phyloP scores from a whole-genome alignment of 805 yeast genomes.

The Candida michaelii region DNA sequence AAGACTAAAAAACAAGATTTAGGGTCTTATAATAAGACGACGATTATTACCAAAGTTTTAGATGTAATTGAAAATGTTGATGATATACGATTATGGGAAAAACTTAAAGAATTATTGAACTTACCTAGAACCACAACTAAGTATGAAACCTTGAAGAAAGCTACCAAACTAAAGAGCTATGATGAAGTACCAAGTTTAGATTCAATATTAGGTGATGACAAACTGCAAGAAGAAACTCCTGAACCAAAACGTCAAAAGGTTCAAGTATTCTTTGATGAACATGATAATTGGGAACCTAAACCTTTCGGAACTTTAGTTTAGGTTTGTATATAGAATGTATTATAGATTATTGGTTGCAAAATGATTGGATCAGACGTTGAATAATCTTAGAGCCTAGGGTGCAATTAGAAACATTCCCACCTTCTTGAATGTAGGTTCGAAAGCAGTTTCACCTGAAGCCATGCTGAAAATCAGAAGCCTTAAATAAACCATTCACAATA shows the following conservation, averaged over 20 bases:
- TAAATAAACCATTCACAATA: too few relatives aligned
- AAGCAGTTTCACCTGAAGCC: too few relatives aligned
- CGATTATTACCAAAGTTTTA: neutral
- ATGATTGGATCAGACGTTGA: too few relatives aligned
- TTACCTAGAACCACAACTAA: neutral
- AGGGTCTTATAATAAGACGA: neutral
- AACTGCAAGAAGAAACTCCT: neutral
- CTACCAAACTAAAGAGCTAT: conserved; percentile 5
- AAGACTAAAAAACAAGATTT: neutral
- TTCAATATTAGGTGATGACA: conserved; percentile 3
- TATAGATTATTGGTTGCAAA: too few relatives aligned
- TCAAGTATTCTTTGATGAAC: conserved; percentile 9
- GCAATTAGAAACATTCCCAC: too few relatives aligned
- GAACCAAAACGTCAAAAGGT: conserved; percentile 5
- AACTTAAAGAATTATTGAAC: neutral
- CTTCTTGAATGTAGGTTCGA: too few relatives aligned
- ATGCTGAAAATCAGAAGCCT: too few relatives aligned
- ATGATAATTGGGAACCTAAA: conserved; percentile 12
- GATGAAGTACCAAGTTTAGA: conserved; percentile 13
- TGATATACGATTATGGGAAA: neutral
- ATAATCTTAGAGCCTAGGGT: too few relatives aligned
- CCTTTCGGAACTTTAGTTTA: conserved; percentile 15
- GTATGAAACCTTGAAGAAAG: neutral
- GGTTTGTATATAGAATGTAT: neutral
- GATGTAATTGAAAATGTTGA: conserved; percentile 1